Conservation (phyloP, 2,329 filamentous ascomycete species). For the Endothia cerciana region DNA sequence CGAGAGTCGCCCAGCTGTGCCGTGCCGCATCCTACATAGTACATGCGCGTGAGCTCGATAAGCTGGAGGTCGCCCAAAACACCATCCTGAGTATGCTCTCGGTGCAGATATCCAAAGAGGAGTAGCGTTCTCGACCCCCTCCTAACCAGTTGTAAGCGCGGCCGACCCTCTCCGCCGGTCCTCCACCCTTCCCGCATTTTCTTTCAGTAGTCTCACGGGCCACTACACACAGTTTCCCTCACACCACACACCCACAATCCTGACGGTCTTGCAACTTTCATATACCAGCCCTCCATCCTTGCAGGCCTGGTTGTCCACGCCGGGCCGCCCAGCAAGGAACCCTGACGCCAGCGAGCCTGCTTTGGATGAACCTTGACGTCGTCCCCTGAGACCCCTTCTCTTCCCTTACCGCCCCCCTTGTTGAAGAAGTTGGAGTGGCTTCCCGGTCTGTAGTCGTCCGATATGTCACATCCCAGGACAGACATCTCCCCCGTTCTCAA, state of each 20-base stretch:
- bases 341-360: conserved; percentile 13
- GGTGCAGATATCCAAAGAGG: conserved; percentile 25
- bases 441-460: conserved; percentile 24
- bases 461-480: conserved; percentile 27
- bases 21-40: neutral
- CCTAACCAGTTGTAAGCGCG: conserved; percentile 20
- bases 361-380: conserved; percentile 16
- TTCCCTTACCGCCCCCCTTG: conserved; percentile 21
- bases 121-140: conserved; percentile 24
- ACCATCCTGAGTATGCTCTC: conserved; percentile 15
- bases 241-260: conserved; percentile 6
- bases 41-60: neutral
- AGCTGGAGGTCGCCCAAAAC: conserved; percentile 1
- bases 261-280: conserved; percentile 1
- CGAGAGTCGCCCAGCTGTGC: neutral
- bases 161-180: conserved; percentile 22
- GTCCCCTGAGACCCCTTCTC: conserved; percentile 14
- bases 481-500: conserved; percentile 22
- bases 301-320: conserved; percentile 5
- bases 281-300: conserved; percentile 12
- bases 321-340: conserved; percentile 18
- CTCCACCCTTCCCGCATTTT: conserved; percentile 17
- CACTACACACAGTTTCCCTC: conserved; percentile 10
- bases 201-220: conserved; percentile 8
- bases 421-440: conserved; percentile 23